These are phyloP conservation scores for Citrus inodora DNA, from an alignment of 345 rosid species.

Conservation along the genomic window DNA sequence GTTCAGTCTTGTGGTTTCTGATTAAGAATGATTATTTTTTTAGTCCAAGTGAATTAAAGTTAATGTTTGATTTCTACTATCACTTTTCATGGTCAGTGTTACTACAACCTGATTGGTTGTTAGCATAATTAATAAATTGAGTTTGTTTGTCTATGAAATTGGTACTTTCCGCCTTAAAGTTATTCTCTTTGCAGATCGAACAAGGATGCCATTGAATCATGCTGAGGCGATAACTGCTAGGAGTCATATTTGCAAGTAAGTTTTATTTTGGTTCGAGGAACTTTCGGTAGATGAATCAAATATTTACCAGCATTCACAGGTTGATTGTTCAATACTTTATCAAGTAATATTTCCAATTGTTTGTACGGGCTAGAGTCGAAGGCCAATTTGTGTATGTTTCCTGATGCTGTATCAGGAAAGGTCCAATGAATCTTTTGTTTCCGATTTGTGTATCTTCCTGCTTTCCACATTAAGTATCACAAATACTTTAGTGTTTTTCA, in stretches of 20 bases:
- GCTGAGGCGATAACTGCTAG: slow-evolving; percentile 67
- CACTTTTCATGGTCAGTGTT: neutral
- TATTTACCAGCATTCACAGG: neutral
- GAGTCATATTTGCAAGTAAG: slow-evolving; percentile 84
- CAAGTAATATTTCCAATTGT: neutral
- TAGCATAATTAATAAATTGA: neutral
- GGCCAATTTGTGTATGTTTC: neutral
- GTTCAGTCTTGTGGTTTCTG: too few relatives aligned
- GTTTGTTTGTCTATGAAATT: neutral
- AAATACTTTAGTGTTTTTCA: neutral
- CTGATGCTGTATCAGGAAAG: neutral
- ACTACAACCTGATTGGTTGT: neutral
- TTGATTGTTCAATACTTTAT: neutral
- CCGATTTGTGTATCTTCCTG: neutral
- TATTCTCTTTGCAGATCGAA: slow-evolving; percentile 48
- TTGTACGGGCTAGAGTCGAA: neutral
- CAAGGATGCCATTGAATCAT: slow-evolving; percentile 71
- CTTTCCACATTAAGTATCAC: neutral
- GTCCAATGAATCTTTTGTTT: neutral
- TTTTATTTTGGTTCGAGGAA: neutral
- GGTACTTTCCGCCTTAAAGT: neutral
- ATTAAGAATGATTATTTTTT: neutral
- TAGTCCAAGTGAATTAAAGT: neutral
- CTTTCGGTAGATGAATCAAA: neutral
- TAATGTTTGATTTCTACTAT: neutral